Conservation (phyloP, 2,329 filamentous ascomycete genomes). For the Pseudocercospora crystallina region DNA sequence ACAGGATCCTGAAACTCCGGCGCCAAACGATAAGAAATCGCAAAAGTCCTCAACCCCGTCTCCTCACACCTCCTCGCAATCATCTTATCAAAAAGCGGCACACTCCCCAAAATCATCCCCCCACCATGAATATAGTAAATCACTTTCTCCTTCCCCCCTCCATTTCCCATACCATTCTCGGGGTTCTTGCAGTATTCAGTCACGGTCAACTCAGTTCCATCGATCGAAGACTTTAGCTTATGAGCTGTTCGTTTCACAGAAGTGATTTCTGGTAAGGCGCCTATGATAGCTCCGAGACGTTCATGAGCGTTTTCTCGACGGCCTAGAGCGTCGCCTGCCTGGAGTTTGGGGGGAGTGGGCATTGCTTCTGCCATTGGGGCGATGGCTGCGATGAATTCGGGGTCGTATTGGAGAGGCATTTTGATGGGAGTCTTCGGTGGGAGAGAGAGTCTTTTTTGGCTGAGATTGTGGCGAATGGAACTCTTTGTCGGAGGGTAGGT, state of each 20-base stretch:
- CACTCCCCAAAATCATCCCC: constrained; percentile 19
- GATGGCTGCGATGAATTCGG: constrained; percentile 17
- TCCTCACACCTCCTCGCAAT: constrained; percentile 7
- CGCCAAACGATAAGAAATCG: constrained; percentile 22
- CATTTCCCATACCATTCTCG: too few species aligned
- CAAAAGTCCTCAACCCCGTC: constrained; percentile 14
- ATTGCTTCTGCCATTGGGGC: constrained; percentile 15
- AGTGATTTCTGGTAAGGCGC: constrained; percentile 6
- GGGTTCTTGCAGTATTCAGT: constrained; percentile 12
- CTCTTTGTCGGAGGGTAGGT: too few species aligned
- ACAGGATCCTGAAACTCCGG: constrained; percentile 24
- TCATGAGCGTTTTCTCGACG: constrained; percentile 9
- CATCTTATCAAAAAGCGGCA: constrained; percentile 15
- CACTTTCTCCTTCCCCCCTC: constrained; percentile 2
- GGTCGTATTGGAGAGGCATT: constrained; percentile 17
- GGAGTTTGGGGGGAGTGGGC: constrained; percentile 11
- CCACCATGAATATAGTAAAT: constrained; percentile 21
- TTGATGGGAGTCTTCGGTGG: constrained; percentile 2
- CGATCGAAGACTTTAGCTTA: constrained; percentile 1
- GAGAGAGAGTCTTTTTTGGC: too few species aligned
- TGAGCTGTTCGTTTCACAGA: constrained; percentile 14
- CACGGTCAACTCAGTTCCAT: constrained; percentile 15
- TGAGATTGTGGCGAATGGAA: too few species aligned
- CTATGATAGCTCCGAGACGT: constrained; percentile 1
- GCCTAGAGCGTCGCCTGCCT: constrained; percentile 18